These are phyloP conservation scores for Geosmithia putterillii DNA, from an alignment of 2,329 filamentous ascomycete species.

Conservation along the genomic window DNA sequence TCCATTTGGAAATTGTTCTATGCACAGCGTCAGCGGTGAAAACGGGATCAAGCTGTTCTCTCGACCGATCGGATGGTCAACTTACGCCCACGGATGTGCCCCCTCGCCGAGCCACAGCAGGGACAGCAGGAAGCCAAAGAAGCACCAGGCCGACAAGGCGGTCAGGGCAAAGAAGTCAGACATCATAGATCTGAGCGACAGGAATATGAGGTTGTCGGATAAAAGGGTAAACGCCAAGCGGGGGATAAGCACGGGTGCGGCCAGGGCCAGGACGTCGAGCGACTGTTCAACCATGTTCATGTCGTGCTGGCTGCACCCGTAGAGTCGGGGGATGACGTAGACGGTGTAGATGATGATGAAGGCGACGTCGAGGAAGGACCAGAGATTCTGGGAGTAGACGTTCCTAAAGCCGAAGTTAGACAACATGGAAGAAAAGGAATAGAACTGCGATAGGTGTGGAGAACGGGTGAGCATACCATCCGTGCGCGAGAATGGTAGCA, in stretches of 20 bases:
- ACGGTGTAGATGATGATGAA: constrained; percentile 60
- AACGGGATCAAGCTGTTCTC: background rate
- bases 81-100: constrained; percentile 42
- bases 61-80: constrained; percentile 1
- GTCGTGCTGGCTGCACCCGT: constrained; percentile 42
- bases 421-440: no score
- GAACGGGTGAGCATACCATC: constrained; percentile 30
- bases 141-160: constrained; percentile 68
- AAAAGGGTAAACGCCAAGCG: constrained; percentile 73
- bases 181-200: constrained; percentile 76
- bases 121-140: constrained; percentile 68
- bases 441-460: no score
- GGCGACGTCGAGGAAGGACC: constrained; percentile 75
- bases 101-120: constrained; percentile 67
- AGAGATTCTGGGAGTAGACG: constrained; percentile 78
- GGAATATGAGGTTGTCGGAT: constrained; percentile 74
- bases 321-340: constrained; percentile 57
- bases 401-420: constrained; percentile 33
- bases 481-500: constrained; percentile 64
- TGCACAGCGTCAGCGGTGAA: constrained; percentile 3
- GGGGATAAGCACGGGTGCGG: constrained; percentile 64
- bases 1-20: constrained; percentile 72
- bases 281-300: constrained; percentile 48
- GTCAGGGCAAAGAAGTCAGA: constrained; percentile 72
- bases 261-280: constrained; percentile 68